Conservation (phyloP, 2,329 filamentous ascomycete genomes). For the Fusarium keratoplasticum region DNA sequence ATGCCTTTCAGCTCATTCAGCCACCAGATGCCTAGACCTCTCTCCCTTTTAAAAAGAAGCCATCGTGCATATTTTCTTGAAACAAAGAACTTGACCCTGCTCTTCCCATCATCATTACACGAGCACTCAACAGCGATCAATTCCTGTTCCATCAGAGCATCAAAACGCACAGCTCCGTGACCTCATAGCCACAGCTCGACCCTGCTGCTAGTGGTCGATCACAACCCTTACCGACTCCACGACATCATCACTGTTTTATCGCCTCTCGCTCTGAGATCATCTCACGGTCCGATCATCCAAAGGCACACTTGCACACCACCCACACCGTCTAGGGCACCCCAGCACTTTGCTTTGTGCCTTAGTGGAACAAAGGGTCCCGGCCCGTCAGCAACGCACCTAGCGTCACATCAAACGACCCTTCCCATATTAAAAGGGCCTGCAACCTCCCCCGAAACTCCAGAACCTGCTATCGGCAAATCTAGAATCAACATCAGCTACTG, state of each 20-base stretch:
- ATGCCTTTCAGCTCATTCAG: not conserved
- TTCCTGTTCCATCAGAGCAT: not conserved
- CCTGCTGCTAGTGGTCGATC: slow-evolving; percentile 27
- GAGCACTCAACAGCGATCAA: not conserved
- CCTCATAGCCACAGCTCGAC: slow-evolving; percentile 18
- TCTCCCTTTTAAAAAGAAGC: not conserved
- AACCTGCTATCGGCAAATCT: not conserved
- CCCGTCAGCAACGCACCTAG: not conserved
- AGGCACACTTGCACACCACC: not conserved
- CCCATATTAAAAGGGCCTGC: not conserved
- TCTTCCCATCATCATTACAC: not conserved
- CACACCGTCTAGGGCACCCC: not conserved
- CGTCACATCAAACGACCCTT: not conserved
- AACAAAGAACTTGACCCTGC: slow-evolving; percentile 7
- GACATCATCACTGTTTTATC: slow-evolving; percentile 25
- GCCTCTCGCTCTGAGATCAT: slow-evolving; percentile 9
- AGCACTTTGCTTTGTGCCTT: not conserved
- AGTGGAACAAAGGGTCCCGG: not conserved
- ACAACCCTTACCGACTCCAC: slow-evolving; percentile 8
- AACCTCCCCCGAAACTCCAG: not conserved
- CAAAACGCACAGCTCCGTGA: slow-evolving; percentile 8
- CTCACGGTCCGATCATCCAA: slow-evolving; percentile 2
- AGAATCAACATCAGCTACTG: not conserved
- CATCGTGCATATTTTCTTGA: not conserved
- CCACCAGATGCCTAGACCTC: not conserved